phyloP scores from a whole-genome alignment of 2,329 filamentous ascomycete species.

The Xylaria polymorpha region DNA sequence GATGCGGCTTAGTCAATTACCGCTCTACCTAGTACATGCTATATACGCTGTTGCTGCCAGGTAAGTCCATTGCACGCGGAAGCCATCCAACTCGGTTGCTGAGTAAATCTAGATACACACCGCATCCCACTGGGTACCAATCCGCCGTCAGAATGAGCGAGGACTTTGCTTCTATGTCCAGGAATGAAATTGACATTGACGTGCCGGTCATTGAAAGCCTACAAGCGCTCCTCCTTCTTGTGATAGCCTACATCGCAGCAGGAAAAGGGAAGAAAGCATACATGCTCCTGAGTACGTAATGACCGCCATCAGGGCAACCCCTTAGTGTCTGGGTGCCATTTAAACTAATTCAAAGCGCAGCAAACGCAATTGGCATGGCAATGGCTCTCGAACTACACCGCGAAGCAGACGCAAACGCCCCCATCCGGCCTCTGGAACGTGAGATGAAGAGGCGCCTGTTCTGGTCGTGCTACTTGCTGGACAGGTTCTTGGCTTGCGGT shows the following conservation, averaged over 20 bases:
- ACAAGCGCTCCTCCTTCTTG: slow-evolving; percentile 79
- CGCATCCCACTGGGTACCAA: slow-evolving; percentile 74
- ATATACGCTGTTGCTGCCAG: slow-evolving; percentile 72
- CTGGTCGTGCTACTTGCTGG: slow-evolving; percentile 89
- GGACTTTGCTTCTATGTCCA: slow-evolving; percentile 76
- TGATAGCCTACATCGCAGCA: slow-evolving; percentile 78
- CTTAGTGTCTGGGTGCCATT: slow-evolving; percentile 14
- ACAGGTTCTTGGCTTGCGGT: slow-evolving; percentile 84
- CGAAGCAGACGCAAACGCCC: slow-evolving; percentile 73
- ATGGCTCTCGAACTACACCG: slow-evolving; percentile 84
- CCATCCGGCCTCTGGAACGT: slow-evolving; percentile 74
- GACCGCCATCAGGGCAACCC: background rate
- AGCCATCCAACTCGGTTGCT: slow-evolving; percentile 35
- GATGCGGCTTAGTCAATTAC: slow-evolving; percentile 74
- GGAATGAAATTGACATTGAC: slow-evolving; percentile 79
- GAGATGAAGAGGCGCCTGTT: slow-evolving; percentile 84
- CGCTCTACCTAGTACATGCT: slow-evolving; percentile 64
- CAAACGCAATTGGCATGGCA: slow-evolving; percentile 82
- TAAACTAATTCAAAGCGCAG: slow-evolving; percentile 59
- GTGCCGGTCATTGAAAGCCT: slow-evolving; percentile 83
- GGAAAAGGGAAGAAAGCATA: slow-evolving; percentile 87
- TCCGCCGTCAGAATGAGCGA: slow-evolving; percentile 75
- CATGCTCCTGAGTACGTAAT: slow-evolving; percentile 78
- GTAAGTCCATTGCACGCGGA: slow-evolving; percentile 53
- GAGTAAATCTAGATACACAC: slow-evolving; percentile 68